Conservation (phyloP, 495 filamentous ascomycete genomes). For the Lepraria neglecta region DNA sequence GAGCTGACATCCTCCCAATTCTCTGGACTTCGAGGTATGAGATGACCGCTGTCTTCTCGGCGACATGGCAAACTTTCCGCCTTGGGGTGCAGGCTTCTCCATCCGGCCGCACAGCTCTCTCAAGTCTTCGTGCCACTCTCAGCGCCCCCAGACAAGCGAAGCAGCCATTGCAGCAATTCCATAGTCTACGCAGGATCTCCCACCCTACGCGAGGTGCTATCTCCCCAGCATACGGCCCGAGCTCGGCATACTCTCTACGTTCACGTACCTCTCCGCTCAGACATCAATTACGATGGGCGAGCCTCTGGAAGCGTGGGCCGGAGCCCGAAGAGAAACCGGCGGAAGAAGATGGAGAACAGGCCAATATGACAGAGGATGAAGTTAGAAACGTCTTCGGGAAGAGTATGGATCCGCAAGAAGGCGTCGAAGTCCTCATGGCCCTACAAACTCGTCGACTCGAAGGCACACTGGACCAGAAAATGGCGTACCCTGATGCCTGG, state of each 20-base stretch:
- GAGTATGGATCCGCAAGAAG: constrained; percentile 42
- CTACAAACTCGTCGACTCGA: constrained; percentile 68
- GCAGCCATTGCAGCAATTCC: constrained; percentile 7
- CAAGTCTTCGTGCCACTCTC: constrained; percentile 2
- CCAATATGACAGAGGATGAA: constrained; percentile 44
- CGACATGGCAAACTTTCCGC: constrained; percentile 44
- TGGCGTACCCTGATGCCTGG: constrained; percentile 37
- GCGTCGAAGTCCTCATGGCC: constrained; percentile 59
- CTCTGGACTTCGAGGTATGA: constrained; percentile 19
- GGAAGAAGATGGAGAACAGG: constrained; percentile 22
- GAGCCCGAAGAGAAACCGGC: not conserved
- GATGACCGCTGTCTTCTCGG: constrained; percentile 46
- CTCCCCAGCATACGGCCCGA: not conserved
- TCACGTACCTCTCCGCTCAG: no score
- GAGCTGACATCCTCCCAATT: no score
- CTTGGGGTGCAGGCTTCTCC: constrained; percentile 32
- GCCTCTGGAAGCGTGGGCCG: constrained; percentile 6
- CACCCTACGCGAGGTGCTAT: not conserved
- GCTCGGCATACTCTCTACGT: not conserved
- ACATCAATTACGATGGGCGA: constrained; percentile 13
- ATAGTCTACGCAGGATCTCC: not conserved
- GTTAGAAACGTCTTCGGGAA: constrained; percentile 59
- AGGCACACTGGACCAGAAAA: constrained; percentile 60
- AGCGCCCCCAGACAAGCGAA: constrained; percentile 2
- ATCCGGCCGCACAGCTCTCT: not conserved